Base-by-base conservation (phyloP, 1,284 basidiomycete species). In the Trametes pubescens region DNA sequence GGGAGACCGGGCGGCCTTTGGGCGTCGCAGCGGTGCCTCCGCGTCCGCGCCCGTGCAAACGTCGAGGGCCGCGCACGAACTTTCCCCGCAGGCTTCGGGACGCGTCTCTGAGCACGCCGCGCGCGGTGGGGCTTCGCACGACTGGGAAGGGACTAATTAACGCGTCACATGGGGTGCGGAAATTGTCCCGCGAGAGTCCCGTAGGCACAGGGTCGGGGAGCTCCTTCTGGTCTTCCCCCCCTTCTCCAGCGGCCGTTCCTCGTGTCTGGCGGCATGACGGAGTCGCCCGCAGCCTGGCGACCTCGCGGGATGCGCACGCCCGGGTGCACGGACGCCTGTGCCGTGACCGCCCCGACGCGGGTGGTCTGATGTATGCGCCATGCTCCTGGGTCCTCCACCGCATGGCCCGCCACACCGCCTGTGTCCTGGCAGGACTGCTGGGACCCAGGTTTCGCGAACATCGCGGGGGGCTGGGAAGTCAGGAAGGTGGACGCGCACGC, bases 151-250 rank as follows among this genome's bases (percentile, higher is more conserved):
- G 61, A 44, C 61, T 63, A 49, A 65, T 67, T 59, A 51, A 43
- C 38, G 47, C 37, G 63, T 67, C 66, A 67, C 59, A 61, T 65
- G 63, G 47, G 37, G 35, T 7, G 52, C 61, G 58, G 59, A 56
- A 53, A 52, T 53, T 43, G 54, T 65, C 63, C 63, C 63, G 63
- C 63, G 63, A 61, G 57, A 63, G 63, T 51, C 35, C 29, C 9
- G 49, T 51, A 51, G 49, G 52, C 35, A 51, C 32, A 61, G 57
- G 60, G 46, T 62, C 47, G 57, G 55, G 52, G 57, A 59, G 43
- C 57, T 51, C 13, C 26, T 47, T 59, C 35, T 62, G 61, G 66
- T 35, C 53, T 37, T 48, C 54, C 40, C 37, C 60, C 63, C 40
- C 53, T 37, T 48, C 54, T 35, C 37, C 57, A 40, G 63, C 26